phyloP scores from a whole-genome alignment of 306 rosid species.

The Prunus dulcis region DNA sequence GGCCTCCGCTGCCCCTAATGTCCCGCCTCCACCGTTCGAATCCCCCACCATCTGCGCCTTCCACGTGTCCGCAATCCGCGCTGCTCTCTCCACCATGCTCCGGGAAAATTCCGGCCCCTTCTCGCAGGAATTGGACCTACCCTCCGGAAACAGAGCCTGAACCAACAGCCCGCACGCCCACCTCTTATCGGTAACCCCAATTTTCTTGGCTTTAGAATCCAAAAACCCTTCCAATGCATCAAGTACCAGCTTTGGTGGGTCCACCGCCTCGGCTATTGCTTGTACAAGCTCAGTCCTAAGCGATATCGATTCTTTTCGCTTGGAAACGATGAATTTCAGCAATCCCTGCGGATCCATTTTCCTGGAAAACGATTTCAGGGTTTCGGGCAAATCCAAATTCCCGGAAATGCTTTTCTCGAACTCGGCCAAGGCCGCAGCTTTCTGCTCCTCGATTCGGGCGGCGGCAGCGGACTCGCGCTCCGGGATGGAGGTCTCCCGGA shows the following conservation, averaged over 20 bases:
- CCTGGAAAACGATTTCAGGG: slow-evolving; percentile 51
- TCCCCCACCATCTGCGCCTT: slow-evolving; percentile 49
- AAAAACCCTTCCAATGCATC: slow-evolving; percentile 60
- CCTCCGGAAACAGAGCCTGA: slow-evolving; percentile 59
- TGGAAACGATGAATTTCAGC: slow-evolving; percentile 51
- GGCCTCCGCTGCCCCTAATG: slow-evolving; percentile 65
- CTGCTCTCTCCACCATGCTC: slow-evolving; percentile 49
- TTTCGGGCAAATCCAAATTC: slow-evolving; percentile 33
- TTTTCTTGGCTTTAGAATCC: slow-evolving; percentile 42
- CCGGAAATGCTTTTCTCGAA: slow-evolving; percentile 22
- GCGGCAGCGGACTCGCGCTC: slow-evolving; percentile 59
- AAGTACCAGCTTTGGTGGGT: slow-evolving; percentile 57
- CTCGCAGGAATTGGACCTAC: not conserved
- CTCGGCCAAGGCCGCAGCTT: slow-evolving; percentile 48
- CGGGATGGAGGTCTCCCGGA: slow-evolving; percentile 51
- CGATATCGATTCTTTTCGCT: slow-evolving; percentile 63
- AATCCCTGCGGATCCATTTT: slow-evolving; percentile 61
- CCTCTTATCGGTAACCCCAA: slow-evolving; percentile 71
- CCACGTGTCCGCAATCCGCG: slow-evolving; percentile 50
- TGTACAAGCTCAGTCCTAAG: slow-evolving; percentile 53
- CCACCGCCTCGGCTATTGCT: slow-evolving; percentile 70
- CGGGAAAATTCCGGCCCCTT: slow-evolving; percentile 37
- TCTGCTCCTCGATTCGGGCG: slow-evolving; percentile 48
- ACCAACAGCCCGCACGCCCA: slow-evolving; percentile 81
- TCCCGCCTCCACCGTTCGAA: slow-evolving; percentile 23